Evolutionary conservation across 805 yeast species (phyloP).

Genomic region (Cyberlindnera meyerae): DNA sequence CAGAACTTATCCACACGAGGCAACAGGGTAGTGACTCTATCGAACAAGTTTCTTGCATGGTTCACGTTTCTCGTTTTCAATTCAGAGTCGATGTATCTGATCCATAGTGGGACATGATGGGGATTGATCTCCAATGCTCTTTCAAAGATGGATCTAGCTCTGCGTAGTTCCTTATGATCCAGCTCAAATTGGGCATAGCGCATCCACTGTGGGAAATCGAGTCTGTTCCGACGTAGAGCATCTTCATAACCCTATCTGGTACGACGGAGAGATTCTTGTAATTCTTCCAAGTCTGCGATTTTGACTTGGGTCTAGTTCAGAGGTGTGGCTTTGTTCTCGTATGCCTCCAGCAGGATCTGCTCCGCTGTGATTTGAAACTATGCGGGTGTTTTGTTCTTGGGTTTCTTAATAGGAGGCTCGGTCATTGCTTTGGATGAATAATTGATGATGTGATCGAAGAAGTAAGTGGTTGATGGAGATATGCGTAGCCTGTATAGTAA

Average conservation of each 20-base stretch:
- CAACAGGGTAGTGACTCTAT: conserved; percentile 65
- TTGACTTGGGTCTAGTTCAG: conserved; percentile 40
- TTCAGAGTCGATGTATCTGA: conserved; percentile 75
- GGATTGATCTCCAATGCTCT: conserved; percentile 76
- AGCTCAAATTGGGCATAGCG: conserved; percentile 87
- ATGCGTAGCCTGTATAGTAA: too few species aligned
- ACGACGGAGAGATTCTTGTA: conserved; percentile 66
- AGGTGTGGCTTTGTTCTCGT: conserved; percentile 39
- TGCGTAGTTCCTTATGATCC: conserved; percentile 66
- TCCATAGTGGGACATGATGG: conserved; percentile 79
- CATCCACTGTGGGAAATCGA: conserved; percentile 84
- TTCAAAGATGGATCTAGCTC: conserved; percentile 87
- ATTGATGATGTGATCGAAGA: too few species aligned
- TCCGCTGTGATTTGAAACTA: conserved; percentile 60
- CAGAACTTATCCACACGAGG: conserved; percentile 85
- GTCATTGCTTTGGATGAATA: too few species aligned
- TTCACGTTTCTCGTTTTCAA: conserved; percentile 65
- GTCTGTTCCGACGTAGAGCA: conserved; percentile 78
- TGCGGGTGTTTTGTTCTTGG: conserved; percentile 40
- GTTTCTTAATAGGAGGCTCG: conserved; percentile 11
- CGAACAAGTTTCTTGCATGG: conserved; percentile 83
- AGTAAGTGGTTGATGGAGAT: too few species aligned
- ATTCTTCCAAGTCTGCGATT: conserved; percentile 74
- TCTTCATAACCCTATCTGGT: conserved; percentile 81
- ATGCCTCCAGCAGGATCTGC: conserved; percentile 58